These are phyloP conservation scores for Beauveria australis DNA, from an alignment of 2,329 filamentous ascomycete species.

Conservation along the genomic window DNA sequence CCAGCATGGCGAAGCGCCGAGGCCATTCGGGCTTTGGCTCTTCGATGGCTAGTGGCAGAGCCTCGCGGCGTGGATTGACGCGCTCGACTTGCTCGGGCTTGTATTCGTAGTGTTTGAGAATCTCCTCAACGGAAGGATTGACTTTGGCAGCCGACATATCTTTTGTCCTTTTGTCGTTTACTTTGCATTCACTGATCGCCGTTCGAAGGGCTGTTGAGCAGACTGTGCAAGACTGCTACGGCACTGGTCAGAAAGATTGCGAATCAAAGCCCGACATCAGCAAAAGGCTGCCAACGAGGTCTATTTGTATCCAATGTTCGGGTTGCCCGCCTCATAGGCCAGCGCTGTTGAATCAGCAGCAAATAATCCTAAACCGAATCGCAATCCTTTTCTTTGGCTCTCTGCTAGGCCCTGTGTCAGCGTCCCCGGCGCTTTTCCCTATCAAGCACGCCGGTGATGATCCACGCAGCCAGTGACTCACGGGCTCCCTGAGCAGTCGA, in stretches of 20 bases:
- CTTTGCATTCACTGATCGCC: not conserved
- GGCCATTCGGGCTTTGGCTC: slow-evolving; percentile 10
- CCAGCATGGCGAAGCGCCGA: slow-evolving; percentile 17
- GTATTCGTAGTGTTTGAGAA: slow-evolving; percentile 4
- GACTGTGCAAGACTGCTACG: too few relatives aligned
- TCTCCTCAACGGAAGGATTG: not conserved
- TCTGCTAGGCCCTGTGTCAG: not conserved
- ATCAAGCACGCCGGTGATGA: slow-evolving; percentile 7
- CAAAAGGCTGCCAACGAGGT: not conserved
- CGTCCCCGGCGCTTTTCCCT: not conserved
- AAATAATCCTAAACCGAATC: not conserved
- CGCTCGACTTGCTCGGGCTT: slow-evolving; percentile 8
- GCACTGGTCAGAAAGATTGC: too few relatives aligned
- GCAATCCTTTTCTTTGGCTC: not conserved
- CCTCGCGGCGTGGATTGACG: slow-evolving; percentile 6
- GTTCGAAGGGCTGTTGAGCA: too few relatives aligned
- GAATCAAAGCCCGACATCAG: not conserved
- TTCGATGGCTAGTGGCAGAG: slow-evolving; percentile 7
- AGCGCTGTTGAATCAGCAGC: not conserved
- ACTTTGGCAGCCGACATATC: not conserved
- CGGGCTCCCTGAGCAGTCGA: not conserved
- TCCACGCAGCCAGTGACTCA: slow-evolving; percentile 8
- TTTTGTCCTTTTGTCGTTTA: not conserved
- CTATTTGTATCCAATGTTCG: not conserved
- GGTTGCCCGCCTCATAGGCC: not conserved